These are phyloP conservation scores for Fragilaria crotonensis DNA, from an alignment of 108 stramenopile species.

Conservation along the genomic window DNA sequence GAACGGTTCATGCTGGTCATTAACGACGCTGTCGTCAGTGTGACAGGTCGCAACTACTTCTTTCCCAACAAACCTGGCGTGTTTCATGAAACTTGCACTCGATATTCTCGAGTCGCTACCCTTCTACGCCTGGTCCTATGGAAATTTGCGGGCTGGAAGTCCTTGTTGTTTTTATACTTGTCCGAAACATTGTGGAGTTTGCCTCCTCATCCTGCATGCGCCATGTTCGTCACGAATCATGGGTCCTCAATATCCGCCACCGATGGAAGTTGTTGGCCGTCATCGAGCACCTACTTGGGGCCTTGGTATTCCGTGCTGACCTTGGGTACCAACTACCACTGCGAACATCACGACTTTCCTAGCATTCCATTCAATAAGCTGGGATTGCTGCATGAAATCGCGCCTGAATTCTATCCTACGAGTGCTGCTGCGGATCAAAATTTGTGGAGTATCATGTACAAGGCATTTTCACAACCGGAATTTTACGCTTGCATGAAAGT, in stretches of 20 bases:
- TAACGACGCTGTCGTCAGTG: constrained; percentile 63
- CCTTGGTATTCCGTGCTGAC: constrained; percentile 63
- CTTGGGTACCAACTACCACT: constrained; percentile 72
- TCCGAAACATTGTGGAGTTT: constrained; percentile 69
- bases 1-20: constrained; percentile 58
- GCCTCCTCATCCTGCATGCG: constrained; percentile 73
- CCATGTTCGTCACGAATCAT: constrained; percentile 82
- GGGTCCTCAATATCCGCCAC: constrained; percentile 20
- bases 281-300: constrained; percentile 63
- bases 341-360: constrained; percentile 84
- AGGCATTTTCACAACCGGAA: constrained; percentile 56
- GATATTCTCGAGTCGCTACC: constrained; percentile 51
- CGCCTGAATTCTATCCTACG: constrained; percentile 62
- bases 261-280: constrained; percentile 34
- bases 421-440: constrained; percentile 29
- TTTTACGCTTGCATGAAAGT: constrained; percentile 78
- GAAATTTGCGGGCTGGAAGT: constrained; percentile 53
- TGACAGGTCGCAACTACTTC: constrained; percentile 59
- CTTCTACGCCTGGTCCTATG: constrained; percentile 30
- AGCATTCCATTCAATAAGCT: constrained; percentile 65
- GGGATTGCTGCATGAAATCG: constrained; percentile 47
- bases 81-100: constrained; percentile 62
- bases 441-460: constrained; percentile 45
- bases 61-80: constrained; percentile 68
- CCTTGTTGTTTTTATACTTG: constrained; percentile 51